These are phyloP conservation scores for Skeletonema potamos DNA, from an alignment of 108 stramenopile genomes.

Conservation along the genomic window DNA sequence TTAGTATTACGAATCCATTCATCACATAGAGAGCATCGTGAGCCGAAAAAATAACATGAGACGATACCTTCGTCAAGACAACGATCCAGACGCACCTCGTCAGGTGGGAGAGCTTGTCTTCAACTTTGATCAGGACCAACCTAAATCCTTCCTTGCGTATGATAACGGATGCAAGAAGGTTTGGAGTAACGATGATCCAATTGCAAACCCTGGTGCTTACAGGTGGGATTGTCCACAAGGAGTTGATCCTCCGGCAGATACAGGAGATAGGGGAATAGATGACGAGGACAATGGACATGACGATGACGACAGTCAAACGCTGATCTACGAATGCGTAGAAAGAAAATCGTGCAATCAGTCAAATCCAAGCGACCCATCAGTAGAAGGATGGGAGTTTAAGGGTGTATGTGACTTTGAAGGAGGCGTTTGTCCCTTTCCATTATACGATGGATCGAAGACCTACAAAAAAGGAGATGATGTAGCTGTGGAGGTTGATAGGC, in stretches of 20 bases:
- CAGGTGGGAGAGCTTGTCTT: background rate
- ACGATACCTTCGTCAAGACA: background rate
- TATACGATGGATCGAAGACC: background rate
- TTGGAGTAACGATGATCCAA: constrained; percentile 1
- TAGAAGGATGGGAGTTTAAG: background rate
- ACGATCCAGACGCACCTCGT: background rate
- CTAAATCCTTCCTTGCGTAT: background rate
- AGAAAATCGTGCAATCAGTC: background rate
- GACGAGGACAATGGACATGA: background rate
- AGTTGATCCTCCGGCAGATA: background rate
- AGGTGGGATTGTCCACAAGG: background rate
- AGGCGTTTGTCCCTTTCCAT: background rate
- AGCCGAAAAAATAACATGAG: background rate
- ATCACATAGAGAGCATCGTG: background rate
- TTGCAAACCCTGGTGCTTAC: background rate
- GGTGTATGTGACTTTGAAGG: background rate
- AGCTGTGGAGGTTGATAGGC: background rate
- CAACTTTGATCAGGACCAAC: background rate
- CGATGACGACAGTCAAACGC: background rate
- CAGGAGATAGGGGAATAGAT: background rate
- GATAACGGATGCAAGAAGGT: background rate
- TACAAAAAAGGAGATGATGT: background rate
- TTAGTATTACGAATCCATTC: background rate
- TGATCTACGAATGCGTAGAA: background rate
- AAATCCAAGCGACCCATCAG: background rate